phyloP scores from a whole-genome alignment of 202 grass and related monocot genomes.

The Zoysia matrella region DNA sequence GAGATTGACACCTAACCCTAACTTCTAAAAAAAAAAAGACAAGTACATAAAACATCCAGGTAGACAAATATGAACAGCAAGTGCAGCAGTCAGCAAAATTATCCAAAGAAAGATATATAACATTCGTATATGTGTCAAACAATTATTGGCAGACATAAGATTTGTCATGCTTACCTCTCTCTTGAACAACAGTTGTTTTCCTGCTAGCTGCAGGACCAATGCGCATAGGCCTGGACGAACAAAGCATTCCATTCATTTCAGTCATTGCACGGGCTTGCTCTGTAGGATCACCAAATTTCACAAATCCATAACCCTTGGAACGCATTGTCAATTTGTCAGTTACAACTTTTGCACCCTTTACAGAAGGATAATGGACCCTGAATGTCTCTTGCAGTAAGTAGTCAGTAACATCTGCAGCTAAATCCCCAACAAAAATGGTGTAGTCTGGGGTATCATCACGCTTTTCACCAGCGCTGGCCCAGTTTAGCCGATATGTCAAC shows the following conservation, averaged over 20 bases:
- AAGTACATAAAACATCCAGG: slow-evolving; percentile 58
- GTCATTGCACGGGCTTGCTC: too few relatives aligned
- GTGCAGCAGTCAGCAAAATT: slow-evolving; percentile 20
- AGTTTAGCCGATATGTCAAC: slow-evolving; percentile 77
- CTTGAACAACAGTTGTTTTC: slow-evolving; percentile 68
- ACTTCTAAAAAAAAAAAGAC: slow-evolving; percentile 34
- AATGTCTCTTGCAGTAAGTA: slow-evolving; percentile 91
- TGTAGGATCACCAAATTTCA: slow-evolving; percentile 18
- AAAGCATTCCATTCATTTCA: too few relatives aligned
- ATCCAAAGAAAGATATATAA: slow-evolving; percentile 12
- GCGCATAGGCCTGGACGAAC: too few relatives aligned
- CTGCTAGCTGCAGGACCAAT: slow-evolving; percentile 72
- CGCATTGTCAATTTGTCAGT: slow-evolving; percentile 87
- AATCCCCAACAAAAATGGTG: slow-evolving; percentile 90
- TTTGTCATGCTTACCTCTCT: slow-evolving; percentile 64
- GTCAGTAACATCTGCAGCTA: slow-evolving; percentile 90
- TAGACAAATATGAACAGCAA: slow-evolving; percentile 39
- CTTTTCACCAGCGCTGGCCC: slow-evolving; percentile 94
- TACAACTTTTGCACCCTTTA: slow-evolving; percentile 92
- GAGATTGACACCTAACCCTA: slow-evolving; percentile 39
- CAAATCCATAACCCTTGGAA: slow-evolving; percentile 94
- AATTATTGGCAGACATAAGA: not conserved
- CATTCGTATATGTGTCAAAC: not conserved
- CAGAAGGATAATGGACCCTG: slow-evolving; percentile 80
- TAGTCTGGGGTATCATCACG: slow-evolving; percentile 77